phyloP scores from a whole-genome alignment of 2,329 filamentous ascomycete species.

The Shiraia sp. region DNA sequence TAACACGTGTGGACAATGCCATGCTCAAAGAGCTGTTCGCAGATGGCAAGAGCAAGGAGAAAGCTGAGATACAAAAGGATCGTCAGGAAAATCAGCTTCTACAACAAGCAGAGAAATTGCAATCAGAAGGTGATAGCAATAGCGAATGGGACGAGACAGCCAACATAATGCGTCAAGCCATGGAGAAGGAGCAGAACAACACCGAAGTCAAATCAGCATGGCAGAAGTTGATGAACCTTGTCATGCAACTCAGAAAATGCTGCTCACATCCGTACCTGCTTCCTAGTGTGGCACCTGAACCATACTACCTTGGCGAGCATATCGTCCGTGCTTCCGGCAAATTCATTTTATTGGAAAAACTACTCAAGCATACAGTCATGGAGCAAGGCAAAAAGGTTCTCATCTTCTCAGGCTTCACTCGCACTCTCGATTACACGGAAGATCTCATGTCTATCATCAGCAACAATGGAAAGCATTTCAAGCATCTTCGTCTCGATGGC shows the following conservation, averaged over 20 bases:
- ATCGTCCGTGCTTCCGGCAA: conserved; percentile 59
- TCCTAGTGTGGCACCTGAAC: conserved; percentile 50
- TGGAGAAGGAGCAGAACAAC: conserved; percentile 47
- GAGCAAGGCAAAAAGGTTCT: conserved; percentile 58
- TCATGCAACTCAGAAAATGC: conserved; percentile 61
- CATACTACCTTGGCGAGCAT: conserved; percentile 53
- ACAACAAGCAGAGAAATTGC: conserved; percentile 35
- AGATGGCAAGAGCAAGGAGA: conserved; percentile 51
- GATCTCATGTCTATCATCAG: conserved; percentile 54
- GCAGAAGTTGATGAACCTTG: conserved; percentile 57
- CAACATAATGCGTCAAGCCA: conserved; percentile 95
- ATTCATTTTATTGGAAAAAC: conserved; percentile 59
- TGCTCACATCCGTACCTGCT: conserved; percentile 61
- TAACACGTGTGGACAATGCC: conserved; percentile 58
- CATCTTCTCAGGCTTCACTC: conserved; percentile 61
- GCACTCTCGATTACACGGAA: conserved; percentile 56
- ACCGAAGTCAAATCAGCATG: conserved; percentile 44
- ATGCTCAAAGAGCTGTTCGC: conserved; percentile 59
- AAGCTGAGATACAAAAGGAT: conserved; percentile 44
- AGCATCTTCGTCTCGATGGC: conserved; percentile 57
- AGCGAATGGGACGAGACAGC: conserved; percentile 68
- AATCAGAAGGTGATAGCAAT: conserved; percentile 6
- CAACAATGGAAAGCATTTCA: conserved; percentile 46
- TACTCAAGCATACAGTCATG: conserved; percentile 54
- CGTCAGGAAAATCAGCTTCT: conserved; percentile 43